These are phyloP conservation scores for Sordariomycetes sp. DNA, from an alignment of 2,329 filamentous ascomycete genomes.

Conservation along the genomic window DNA sequence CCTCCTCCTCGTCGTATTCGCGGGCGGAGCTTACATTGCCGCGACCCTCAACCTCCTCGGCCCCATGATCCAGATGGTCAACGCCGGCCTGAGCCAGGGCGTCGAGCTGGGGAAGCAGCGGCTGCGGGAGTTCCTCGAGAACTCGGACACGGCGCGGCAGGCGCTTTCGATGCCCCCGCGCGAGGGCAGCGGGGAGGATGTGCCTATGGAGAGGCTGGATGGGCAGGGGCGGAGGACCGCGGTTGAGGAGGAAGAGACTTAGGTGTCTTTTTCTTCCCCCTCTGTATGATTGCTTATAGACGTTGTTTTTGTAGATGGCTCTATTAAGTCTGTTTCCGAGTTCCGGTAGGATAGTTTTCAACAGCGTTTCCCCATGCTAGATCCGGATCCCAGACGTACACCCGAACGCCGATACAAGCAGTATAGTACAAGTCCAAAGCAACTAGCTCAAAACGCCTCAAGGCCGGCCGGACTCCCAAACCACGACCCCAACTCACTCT, in stretches of 20 bases:
- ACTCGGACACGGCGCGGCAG: conserved; percentile 71
- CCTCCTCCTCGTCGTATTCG: conserved; percentile 68
- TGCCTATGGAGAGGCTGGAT: conserved; percentile 48
- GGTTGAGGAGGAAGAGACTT: conserved; percentile 39
- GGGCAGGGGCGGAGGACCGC: conserved; percentile 39
- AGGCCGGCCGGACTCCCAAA: conserved; percentile 62
- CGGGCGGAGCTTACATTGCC: conserved; percentile 70
- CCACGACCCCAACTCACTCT: conserved; percentile 60
- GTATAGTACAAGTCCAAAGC: not conserved
- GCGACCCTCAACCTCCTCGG: conserved; percentile 93
- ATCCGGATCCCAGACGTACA: not conserved
- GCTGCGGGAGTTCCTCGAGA: conserved; percentile 79
- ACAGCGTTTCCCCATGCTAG: not conserved
- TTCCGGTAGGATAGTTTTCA: not conserved
- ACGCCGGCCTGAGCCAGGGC: conserved; percentile 76
- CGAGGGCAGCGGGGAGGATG: conserved; percentile 26
- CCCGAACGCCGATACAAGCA: not conserved
- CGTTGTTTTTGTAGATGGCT: not conserved
- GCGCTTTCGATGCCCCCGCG: conserved; percentile 62
- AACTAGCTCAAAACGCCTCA: conserved; percentile 50
- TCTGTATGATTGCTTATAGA: not conserved
- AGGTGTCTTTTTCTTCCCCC: conserved; percentile 8
- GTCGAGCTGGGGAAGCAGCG: conserved; percentile 85
- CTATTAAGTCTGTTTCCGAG: not conserved
- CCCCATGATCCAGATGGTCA: conserved; percentile 89